Evolutionary conservation across 2,329 filamentous ascomycete species (phyloP), one percentile per base, ranked within the genome.

Genomic region (Xylaria hypoxylon): DNA sequence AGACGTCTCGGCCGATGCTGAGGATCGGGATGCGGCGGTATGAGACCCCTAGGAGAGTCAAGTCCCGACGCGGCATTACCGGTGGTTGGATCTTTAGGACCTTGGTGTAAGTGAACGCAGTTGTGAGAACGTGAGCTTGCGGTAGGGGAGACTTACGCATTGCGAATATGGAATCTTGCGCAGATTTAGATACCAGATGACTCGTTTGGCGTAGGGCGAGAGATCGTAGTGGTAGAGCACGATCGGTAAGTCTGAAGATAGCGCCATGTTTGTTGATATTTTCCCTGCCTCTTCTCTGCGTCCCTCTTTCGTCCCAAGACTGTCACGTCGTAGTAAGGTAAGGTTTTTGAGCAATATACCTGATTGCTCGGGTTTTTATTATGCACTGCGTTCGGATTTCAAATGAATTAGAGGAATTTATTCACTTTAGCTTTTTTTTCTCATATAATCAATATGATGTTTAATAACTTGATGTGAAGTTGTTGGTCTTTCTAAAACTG

Each of bases 11-110:
- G 17, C 89, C 90, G 70, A 92, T 88, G 24, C 87, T 80, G 57
- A 93, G 78, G 57, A 93, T 74, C 1, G 91, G 91, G 63, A 92
- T 92, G 64, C 91, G 89, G 3, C 90, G 86, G 78, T 94, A 90
- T 6, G 82, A 80, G 61, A 92, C 82, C 28, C 88, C 89, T 15
- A 93, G 82, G 1, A 81, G 79, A 19, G 80, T 77, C 15, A 92
- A 75, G 75, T 92, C 89, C 0, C 89, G 89, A 28, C 90, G 87
- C 6, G 91, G 91, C 75, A 92, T 81, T 38, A 86, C 83, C 2
- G 82, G 79, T 0, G 90, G 89, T 87, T 93, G 90, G 56, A 88
- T 77, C 89, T 90, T 67, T 26, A 5, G 31, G 31, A 3, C n/a
- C 50, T 56, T 26, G 44, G 48, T 55, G 47, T 5, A 31, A 35